These are phyloP conservation scores for Fusarium sacchari DNA, from an alignment of 2,329 filamentous ascomycete species.

Conservation along the genomic window DNA sequence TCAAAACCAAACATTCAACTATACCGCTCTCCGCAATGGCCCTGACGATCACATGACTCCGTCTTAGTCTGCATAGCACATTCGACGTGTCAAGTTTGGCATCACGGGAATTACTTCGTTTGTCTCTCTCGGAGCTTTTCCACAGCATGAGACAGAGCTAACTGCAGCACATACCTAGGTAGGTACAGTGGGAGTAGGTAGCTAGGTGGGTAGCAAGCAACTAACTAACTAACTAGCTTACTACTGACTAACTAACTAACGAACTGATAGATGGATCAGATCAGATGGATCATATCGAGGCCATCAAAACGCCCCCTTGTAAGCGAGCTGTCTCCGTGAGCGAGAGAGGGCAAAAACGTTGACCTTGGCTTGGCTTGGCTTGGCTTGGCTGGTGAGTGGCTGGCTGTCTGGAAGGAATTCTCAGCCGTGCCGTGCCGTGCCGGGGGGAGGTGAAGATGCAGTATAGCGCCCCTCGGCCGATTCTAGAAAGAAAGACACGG, in stretches of 20 bases:
- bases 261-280: background rate
- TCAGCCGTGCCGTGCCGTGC: slow-evolving; percentile 16
- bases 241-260: background rate
- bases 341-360: background rate
- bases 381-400: too few species aligned
- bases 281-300: background rate
- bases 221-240: background rate
- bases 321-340: background rate
- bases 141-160: slow-evolving; percentile 2
- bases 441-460: background rate
- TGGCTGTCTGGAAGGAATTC: slow-evolving; percentile 12
- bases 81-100: background rate
- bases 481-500: slow-evolving; percentile 23
- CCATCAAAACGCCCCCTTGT: background rate
- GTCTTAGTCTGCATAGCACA: background rate
- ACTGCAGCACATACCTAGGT: background rate
- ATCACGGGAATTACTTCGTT: background rate
- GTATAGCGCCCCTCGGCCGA: background rate
- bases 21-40: background rate
- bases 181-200: too few species aligned
- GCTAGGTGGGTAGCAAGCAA: background rate
- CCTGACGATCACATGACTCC: background rate
- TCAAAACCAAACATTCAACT: background rate
- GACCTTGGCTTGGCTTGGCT: background rate
- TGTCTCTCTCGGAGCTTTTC: slow-evolving; percentile 17